A percentile compares a stretch with the other conserved stretches of the same genome.
Evolutionary conservation across 352 stramenopile genomes (phyloP).

Genomic region (Globisporangium cederbergense): DNA sequence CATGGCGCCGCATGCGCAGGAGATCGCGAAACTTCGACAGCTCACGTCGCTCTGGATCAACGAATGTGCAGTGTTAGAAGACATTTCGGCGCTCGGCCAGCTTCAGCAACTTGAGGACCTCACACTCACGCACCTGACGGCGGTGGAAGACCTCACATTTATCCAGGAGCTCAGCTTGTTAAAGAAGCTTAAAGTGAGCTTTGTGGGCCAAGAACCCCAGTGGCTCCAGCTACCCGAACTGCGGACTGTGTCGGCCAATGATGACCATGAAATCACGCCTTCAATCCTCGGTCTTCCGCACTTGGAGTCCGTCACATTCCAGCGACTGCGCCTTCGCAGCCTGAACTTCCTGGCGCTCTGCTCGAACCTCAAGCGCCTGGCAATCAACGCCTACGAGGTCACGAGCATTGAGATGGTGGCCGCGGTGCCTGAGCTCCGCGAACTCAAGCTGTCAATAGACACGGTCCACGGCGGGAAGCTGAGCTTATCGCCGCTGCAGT

Average conservation of each 20-base stretch:
- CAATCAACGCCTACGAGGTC: neutral
- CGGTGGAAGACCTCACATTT: neutral
- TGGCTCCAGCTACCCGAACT: slow-evolving; percentile 2
- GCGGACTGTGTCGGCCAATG: neutral
- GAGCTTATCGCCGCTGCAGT: neutral
- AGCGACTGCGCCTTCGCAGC: neutral
- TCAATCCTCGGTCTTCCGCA: neutral
- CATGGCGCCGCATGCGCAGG: neutral
- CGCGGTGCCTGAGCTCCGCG: neutral
- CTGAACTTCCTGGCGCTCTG: neutral
- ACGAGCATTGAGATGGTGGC: slow-evolving; percentile 1
- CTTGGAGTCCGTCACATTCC: neutral
- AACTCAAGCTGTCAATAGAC: slow-evolving; percentile 5
- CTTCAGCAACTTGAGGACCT: neutral
- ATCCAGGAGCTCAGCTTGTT: neutral
- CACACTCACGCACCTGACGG: neutral
- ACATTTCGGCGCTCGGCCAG: neutral
- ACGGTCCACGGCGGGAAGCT: neutral
- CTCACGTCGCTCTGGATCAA: slow-evolving; percentile 2
- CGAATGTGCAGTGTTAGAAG: neutral
- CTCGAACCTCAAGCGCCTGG: neutral
- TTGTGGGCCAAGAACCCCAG: neutral
- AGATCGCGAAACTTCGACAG: neutral
- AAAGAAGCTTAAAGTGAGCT: neutral
- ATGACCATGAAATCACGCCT: neutral